These are phyloP conservation scores for Pseudohyphozyma bogoriensis DNA, from an alignment of 768 basidiomycete species.

Conservation along the genomic window DNA sequence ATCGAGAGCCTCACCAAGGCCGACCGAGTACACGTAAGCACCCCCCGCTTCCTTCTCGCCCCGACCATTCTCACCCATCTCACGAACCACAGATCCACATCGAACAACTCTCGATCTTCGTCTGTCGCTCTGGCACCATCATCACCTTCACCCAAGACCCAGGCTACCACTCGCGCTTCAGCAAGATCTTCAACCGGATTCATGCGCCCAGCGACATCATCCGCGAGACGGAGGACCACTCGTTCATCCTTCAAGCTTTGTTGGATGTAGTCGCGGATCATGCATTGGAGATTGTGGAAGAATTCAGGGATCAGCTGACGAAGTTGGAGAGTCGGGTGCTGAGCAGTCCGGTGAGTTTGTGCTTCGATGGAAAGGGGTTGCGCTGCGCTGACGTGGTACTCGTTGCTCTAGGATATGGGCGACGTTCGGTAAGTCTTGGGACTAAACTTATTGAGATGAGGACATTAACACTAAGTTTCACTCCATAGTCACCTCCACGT, in stretches of 20 bases:
- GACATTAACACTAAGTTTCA: too few relatives aligned
- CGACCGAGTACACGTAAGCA: constrained; percentile 12
- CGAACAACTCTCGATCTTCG: constrained; percentile 57
- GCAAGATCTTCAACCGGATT: constrained; percentile 8
- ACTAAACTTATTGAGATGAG: too few relatives aligned
- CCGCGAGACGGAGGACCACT: constrained; percentile 55
- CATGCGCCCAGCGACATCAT: constrained; percentile 38
- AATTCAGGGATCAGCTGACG: constrained; percentile 42
- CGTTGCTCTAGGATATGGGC: constrained; percentile 41
- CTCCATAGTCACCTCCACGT: constrained; percentile 55
- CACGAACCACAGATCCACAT: constrained; percentile 41
- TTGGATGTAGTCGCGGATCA: constrained; percentile 63
- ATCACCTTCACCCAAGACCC: constrained; percentile 10
- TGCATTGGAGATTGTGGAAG: constrained; percentile 49
- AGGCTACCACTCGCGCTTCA: constrained; percentile 13
- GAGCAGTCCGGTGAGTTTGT: constrained; percentile 46
- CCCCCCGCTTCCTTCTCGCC: background rate
- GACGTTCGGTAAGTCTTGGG: constrained; percentile 48
- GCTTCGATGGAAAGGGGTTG: too few relatives aligned
- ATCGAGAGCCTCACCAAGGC: constrained; percentile 1
- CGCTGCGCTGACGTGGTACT: background rate
- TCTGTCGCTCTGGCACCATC: constrained; percentile 52
- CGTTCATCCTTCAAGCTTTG: constrained; percentile 57
- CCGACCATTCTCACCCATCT: too few relatives aligned
- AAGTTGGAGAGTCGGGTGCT: constrained; percentile 54